Conservation (phyloP, 2,329 filamentous ascomycete genomes). For the Scedosporium boydii region DNA sequence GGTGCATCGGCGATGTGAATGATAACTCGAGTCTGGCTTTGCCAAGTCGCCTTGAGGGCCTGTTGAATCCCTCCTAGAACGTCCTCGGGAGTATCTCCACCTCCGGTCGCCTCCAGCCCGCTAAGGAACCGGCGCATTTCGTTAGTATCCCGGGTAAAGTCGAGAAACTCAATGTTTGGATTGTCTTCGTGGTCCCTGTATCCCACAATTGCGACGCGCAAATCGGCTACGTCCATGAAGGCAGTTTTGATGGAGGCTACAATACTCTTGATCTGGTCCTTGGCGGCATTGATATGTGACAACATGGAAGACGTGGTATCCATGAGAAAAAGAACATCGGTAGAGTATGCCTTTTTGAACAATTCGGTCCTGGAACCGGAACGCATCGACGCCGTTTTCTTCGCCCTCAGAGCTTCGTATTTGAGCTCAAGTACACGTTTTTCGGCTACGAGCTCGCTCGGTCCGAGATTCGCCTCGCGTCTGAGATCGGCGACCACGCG, state of each 20-base stretch:
- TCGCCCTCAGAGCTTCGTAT: too few relatives aligned
- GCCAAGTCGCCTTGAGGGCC: constrained; percentile 22
- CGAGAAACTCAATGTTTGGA: constrained; percentile 17
- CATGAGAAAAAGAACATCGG: constrained; percentile 26
- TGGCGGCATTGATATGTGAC: constrained; percentile 21
- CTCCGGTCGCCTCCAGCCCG: constrained; percentile 13
- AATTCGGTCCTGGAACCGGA: constrained; percentile 12
- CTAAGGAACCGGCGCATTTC: constrained; percentile 16
- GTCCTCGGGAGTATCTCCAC: constrained; percentile 23
- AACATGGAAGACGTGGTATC: constrained; percentile 26
- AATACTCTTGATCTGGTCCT: constrained; percentile 23
- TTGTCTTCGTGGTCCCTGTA: constrained; percentile 24
- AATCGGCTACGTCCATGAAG: constrained; percentile 23
- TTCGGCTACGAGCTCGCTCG: too few relatives aligned
- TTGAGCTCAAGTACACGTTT: too few relatives aligned
- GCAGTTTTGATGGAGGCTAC: constrained; percentile 19
- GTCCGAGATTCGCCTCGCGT: too few relatives aligned
- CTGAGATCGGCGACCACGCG: too few relatives aligned
- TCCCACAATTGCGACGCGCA: constrained; percentile 24
- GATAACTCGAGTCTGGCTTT: constrained; percentile 21
- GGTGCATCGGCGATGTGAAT: constrained; percentile 24
- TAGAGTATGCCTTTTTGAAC: constrained; percentile 23
- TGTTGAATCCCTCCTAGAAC: constrained; percentile 23
- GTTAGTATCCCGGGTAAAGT: constrained; percentile 18
- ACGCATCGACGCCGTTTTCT: too few relatives aligned